Evolutionary conservation across 148 eudicot species (phyloP), one percentile per base, ranked within the genome.

Genomic region (Heliosperma pusillum): DNA sequence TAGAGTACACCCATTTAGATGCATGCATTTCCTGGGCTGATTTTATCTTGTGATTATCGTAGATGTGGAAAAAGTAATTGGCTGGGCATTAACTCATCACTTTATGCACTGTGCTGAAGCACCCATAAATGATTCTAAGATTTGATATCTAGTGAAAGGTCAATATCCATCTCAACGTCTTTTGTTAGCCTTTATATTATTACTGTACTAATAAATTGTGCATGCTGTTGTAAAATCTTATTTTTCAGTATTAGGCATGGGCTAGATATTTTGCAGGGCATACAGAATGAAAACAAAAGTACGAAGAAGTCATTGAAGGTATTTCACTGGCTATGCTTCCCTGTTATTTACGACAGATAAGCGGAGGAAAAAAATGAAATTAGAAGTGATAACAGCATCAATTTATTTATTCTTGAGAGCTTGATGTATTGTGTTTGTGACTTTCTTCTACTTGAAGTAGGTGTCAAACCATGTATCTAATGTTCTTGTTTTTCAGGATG

Each of bases 1-100:
- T 47, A 9, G 20, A 63, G 5, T 30, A 45, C 60, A 25, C 73
- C 7, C 26, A 50, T n/a, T 66, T 66, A 47, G 61, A 30, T 27
- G 17, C 60, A 52, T 52, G 73, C 25, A 5, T 13, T 8, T 70
- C 16, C 17, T 13, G 13, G 33, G 21, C 59, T 70, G 26, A 70
- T 16, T 26, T 58, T 47, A 63, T 50, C 44, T 77, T 42, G 65
- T 73, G 55, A 74, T 59, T 59, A 61, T 70, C 69, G 56, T 74
- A 94, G 98, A 83, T 82, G 97, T 81, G 50, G 97, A 94, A 81
- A 90, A 95, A 85, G 80, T 87, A 29, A 59, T 89, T 78, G 97
- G 99, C 21, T 95, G 99, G 99, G 99, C 97, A 77, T 76, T 89
- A 62, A 86, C 91, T 81, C 92, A 90, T 82, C 97, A 92, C 73